These are phyloP conservation scores for Strigomonas culicis DNA, from an alignment of 208 protist genomes.

Conservation along the genomic window DNA sequence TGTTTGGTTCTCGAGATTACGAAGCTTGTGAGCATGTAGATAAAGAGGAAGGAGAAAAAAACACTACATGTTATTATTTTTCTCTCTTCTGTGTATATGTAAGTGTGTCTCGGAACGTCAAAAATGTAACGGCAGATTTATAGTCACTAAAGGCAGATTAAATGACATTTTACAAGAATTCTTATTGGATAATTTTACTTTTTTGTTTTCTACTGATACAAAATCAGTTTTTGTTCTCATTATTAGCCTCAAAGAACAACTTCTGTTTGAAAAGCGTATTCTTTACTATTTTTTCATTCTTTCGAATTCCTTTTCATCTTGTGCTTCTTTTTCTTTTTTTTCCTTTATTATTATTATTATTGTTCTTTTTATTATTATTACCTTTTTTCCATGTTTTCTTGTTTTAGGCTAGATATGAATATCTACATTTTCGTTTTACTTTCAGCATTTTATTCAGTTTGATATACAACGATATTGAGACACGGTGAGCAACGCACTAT, in stretches of 20 bases:
- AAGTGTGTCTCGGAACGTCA: background rate
- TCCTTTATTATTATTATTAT: conserved; percentile 8
- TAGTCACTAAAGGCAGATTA: background rate
- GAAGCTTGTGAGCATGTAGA: background rate
- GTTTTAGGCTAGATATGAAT: background rate
- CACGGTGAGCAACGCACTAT: background rate
- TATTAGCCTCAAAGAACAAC: too few species aligned
- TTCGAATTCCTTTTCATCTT: background rate
- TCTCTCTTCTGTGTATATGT: background rate
- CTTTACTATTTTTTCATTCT: conserved; percentile 7
- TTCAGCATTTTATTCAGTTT: background rate
- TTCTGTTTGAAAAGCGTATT: conserved; percentile 1
- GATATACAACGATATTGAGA: too few species aligned
- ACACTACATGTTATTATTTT: background rate
- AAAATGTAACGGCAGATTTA: background rate
- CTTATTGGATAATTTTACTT: conserved; percentile 13
- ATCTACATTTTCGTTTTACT: background rate
- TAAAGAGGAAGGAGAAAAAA: background rate
- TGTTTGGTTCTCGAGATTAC: background rate
- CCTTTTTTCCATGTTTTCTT: background rate
- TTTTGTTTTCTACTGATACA: too few species aligned
- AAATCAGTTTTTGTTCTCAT: too few species aligned
- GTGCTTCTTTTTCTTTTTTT: background rate
- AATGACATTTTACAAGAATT: background rate
- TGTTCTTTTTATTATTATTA: conserved; percentile 1